Evolutionary conservation across 1,139 yeast genomes (phyloP).

Genomic region (Saccharomyces hybrid): DNA sequence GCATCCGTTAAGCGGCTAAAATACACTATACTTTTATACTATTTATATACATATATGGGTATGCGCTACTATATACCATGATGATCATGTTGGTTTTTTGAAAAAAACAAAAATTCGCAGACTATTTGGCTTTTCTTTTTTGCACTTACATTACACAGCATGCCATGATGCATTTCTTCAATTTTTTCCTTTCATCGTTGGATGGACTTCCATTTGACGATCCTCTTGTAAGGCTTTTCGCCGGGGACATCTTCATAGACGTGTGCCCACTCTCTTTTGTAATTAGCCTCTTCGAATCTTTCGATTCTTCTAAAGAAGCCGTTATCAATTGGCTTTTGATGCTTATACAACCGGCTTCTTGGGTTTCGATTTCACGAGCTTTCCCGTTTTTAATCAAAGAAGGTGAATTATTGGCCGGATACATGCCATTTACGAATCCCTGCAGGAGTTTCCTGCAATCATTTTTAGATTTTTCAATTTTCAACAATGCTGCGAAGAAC

Average conservation of each 20-base stretch:
- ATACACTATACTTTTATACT: too few relatives aligned
- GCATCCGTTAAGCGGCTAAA: too few relatives aligned
- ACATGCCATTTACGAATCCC: background rate
- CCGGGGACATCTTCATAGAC: background rate
- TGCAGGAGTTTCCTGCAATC: background rate
- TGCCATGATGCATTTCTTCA: background rate
- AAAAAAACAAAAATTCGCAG: too few relatives aligned
- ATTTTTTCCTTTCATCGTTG: background rate
- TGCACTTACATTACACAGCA: background rate
- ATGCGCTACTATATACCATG: too few relatives aligned
- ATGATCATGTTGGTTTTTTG: too few relatives aligned
- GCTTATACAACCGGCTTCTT: background rate
- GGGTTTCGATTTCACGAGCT: background rate
- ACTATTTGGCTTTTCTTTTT: too few relatives aligned
- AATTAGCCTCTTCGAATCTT: background rate
- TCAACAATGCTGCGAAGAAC: constrained; percentile 10
- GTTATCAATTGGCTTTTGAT: background rate
- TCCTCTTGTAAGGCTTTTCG: background rate
- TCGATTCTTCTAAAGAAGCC: background rate
- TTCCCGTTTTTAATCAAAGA: background rate
- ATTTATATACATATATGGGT: too few relatives aligned
- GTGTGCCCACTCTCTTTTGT: background rate
- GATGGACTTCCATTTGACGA: background rate
- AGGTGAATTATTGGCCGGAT: background rate
- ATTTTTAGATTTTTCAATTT: constrained; percentile 14